A percentile compares a stretch with the other conserved stretches of the same genome.
Evolutionary conservation across 306 rosid species (phyloP).

Genomic region (Senna siamea): DNA sequence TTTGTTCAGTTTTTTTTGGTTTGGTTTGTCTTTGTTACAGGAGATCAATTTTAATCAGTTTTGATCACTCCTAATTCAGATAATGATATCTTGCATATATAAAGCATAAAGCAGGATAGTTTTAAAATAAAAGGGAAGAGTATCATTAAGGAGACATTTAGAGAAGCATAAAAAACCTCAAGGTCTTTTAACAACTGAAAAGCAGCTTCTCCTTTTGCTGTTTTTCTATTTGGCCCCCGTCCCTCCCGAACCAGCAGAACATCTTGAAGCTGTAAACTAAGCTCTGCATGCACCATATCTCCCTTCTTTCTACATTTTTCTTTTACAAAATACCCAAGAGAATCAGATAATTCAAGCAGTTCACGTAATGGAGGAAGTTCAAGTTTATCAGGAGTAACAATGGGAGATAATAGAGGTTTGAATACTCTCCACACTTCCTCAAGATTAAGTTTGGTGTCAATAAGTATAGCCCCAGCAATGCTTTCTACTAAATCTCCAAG

Average conservation of each 20-base stretch:
- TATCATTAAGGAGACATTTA: slow-evolving; percentile 15
- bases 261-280: slow-evolving; percentile 72
- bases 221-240: slow-evolving; percentile 54
- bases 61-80: too few species aligned
- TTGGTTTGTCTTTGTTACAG: too few species aligned
- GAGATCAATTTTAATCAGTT: too few species aligned
- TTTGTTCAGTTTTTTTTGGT: too few species aligned
- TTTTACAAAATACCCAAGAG: slow-evolving; percentile 71
- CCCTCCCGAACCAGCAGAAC: slow-evolving; percentile 60
- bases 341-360: slow-evolving; percentile 69
- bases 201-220: slow-evolving; percentile 88
- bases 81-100: background rate
- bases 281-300: slow-evolving; percentile 50
- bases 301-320: slow-evolving; percentile 63
- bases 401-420: slow-evolving; percentile 81
- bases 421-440: slow-evolving; percentile 81
- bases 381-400: slow-evolving; percentile 95
- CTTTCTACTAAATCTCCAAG: slow-evolving; percentile 98
- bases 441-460: slow-evolving; percentile 80
- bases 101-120: background rate
- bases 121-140: slow-evolving; percentile 5
- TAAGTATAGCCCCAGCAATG: slow-evolving; percentile 86
- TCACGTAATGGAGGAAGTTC: slow-evolving; percentile 80
- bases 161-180: slow-evolving; percentile 62
- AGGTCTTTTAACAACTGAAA: slow-evolving; percentile 66